Base-by-base conservation (phyloP, 306 rosid species). In the Rubus idaeus region DNA sequence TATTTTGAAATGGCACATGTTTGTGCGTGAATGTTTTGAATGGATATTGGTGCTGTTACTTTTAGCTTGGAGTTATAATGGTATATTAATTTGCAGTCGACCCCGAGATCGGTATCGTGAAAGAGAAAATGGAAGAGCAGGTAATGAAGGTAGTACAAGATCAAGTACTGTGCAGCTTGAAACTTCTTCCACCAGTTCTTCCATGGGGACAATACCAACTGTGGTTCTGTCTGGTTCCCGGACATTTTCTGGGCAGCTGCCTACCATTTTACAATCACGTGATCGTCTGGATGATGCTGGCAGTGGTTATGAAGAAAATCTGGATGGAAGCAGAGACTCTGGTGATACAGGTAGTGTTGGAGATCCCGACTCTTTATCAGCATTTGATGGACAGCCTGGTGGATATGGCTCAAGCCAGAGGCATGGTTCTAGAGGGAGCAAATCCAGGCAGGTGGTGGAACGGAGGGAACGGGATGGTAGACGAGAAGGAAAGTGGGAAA, bases 401-500 rank as follows among this genome's bases (percentile, higher is more conserved):
- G 90, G 90, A 47, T 89, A 78, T 64, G 98, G 96, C 37, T 91
- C 98, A 45, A 74, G 68, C 41, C 98, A 93, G 79, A 86, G 97
- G 82, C 97, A 90, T 52, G 76, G 86, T 52, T 90, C 94, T 20
- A 84, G 98, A 77, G 97, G 98, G 73, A 87, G 88, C 88, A 91
- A 91, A 81, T 85, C 97, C 10, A 86, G 97, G 86, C 97, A 88
- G 82, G 82, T 83, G 20, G 87, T 89, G 17, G 97, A 94, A 58
- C 88, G 96, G 12, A 90, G 98, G 82, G 97, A 94, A 52, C 78
- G 97, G 56, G 98, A 91, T 20, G 83, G 56, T 70, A 88, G 98
- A 68, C 94, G 96, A 0, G 98, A 93, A 87, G 94, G 97, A 40
- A 94, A 94, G 83, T 94, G 98, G 98, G 98, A 94, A 88, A 90